Conservation (phyloP, 441 rosid genomes). For the Gossypium davidsonii region DNA sequence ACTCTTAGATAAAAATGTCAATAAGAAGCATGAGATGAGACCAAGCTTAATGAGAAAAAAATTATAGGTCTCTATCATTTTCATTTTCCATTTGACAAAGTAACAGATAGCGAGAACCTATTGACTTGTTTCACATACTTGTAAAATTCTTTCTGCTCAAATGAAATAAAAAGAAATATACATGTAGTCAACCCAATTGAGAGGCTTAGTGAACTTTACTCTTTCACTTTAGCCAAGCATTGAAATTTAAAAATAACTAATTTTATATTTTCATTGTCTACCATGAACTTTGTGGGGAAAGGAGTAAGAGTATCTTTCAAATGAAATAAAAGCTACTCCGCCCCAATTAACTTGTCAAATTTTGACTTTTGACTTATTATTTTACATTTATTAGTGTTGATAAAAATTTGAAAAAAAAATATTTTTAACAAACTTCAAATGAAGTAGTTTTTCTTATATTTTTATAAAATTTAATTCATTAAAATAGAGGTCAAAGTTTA, state of each 20-base stretch:
- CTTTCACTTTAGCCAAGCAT: not conserved
- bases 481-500: not conserved
- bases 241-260: not conserved
- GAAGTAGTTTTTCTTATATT: not conserved
- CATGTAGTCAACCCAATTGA: not conserved
- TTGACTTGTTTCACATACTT: not conserved
- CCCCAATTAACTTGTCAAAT: not conserved
- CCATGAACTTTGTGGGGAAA: not conserved
- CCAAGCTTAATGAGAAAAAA: conserved; percentile 4
- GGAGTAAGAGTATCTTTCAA: not conserved
- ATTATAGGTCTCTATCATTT: not conserved
- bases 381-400: not conserved
- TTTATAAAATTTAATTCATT: not conserved
- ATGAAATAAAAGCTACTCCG: not conserved
- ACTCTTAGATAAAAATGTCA: not conserved
- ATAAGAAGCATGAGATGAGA: not conserved
- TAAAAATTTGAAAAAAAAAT: not conserved
- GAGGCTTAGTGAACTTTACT: not conserved
- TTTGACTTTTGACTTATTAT: not conserved
- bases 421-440: not conserved
- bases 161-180: not conserved
- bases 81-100: not conserved
- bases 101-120: not conserved
- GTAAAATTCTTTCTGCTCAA: not conserved
- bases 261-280: not conserved